Evolutionary conservation across 345 rosid genomes (phyloP), one percentile per base, ranked within the genome.

Genomic region (Gossypium thurberi): DNA sequence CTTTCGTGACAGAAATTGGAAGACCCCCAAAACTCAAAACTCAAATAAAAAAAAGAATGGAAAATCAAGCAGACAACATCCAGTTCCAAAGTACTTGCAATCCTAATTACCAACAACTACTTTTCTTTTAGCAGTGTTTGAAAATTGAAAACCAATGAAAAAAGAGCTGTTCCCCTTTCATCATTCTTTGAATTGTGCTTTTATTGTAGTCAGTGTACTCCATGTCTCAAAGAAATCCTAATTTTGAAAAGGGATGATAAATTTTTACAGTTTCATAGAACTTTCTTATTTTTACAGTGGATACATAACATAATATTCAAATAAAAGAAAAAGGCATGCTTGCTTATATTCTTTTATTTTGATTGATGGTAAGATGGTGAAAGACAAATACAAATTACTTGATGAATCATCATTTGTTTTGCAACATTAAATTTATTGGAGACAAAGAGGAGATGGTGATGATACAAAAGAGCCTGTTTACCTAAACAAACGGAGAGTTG

Each of bases 1-100:
- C 14, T 17, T 50, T 55, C 64, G 58, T 48, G 48, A 48, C 58
- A 61, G 75, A 72, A 12, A 68, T 28, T 50, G 33, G 59, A 69
- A 69, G 73, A 37, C 62, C 46, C 26, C 20, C 40, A 33, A 11
- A 69, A 18, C 59, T n/a, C 62, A 25, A 58, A 58, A 33, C 7
- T 33, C 40, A 33, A 33, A 33, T 4, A 33, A 33, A 0, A 33
- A 46, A 11, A 46, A 11, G 17, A 11, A 23, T 11, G 10, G 33
- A 12, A 23, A 58, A 9, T 20, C 15, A 17, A 51, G 52, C 10
- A 37, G 17, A 37, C 50, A 18, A 28, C 26, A 53, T 70, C 15
- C 61, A 57, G 28, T 55, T 55, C 73, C 48, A 33, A 33, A 18
- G 48, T 52, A 26, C 61, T 51, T 48, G 37, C 14, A 23, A 25